A percentile compares a stretch with the other conserved stretches of the same genome.
Conservation (phyloP, 2,329 filamentous ascomycete genomes). For the Phialemonium atrogriseum region DNA sequence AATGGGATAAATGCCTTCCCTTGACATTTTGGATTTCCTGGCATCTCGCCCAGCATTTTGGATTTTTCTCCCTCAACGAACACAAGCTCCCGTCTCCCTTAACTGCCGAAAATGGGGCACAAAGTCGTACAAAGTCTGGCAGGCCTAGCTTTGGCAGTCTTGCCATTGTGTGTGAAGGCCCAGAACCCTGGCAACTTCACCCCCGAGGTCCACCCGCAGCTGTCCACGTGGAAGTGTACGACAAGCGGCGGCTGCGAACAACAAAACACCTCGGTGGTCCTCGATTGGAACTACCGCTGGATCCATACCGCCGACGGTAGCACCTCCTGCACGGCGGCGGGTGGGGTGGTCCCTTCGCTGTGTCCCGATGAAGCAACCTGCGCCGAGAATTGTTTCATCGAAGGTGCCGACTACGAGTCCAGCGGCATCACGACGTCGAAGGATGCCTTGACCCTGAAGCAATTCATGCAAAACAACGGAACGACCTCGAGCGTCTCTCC, state of each 20-base stretch:
- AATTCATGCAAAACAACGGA: slow-evolving; percentile 13
- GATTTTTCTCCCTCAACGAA: too few relatives aligned
- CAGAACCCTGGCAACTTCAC: slow-evolving; percentile 13
- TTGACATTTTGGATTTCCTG: too few relatives aligned
- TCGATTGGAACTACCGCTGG: slow-evolving; percentile 36
- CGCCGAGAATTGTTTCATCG: slow-evolving; percentile 43
- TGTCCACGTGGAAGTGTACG: slow-evolving; percentile 43
- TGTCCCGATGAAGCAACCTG: slow-evolving; percentile 42
- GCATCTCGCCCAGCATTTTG: too few relatives aligned
- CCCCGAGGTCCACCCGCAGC: slow-evolving; percentile 36
- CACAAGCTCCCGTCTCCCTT: too few relatives aligned
- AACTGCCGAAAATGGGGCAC: too few relatives aligned
- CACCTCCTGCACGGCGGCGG: slow-evolving; percentile 24
- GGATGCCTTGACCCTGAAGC: slow-evolving; percentile 17
- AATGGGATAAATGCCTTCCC: too few relatives aligned
- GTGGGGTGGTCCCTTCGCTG: slow-evolving; percentile 29
- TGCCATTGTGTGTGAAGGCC: too few relatives aligned
- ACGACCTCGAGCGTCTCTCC: slow-evolving; percentile 19
- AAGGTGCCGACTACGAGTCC: slow-evolving; percentile 38
- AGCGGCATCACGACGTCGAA: slow-evolving; percentile 19
- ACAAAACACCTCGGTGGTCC: slow-evolving; percentile 37
- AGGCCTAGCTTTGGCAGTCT: too few relatives aligned
- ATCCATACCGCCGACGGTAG: slow-evolving; percentile 29
- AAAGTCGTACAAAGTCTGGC: too few relatives aligned
- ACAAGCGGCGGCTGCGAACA: slow-evolving; percentile 37